Base-by-base conservation (phyloP, 805 yeast species). In the Teunomyces barrocoloradensis region DNA sequence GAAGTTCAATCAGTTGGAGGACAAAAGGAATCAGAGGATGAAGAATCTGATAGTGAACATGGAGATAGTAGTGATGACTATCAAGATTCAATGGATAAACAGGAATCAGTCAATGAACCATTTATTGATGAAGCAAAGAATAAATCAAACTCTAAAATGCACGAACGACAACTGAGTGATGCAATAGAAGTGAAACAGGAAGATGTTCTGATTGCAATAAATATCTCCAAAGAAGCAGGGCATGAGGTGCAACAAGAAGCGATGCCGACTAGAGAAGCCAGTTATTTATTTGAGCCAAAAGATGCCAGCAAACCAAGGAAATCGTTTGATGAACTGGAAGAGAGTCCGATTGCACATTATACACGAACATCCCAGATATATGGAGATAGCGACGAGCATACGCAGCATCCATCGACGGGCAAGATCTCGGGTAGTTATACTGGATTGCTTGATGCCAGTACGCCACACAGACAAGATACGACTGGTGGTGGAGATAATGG, bases 361-460 rank as follows among this genome's bases (percentile, higher is more conserved):
- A 48, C 51, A 6, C 25, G 49, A 23, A 32, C 49, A 2, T 45
- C 48, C n/a, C 44, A 42, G 13, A 23, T 23, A 12, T n/a, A 42
- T 41, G 27, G 20, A 20, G 38, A 23, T 12, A 36, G 38, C 7
- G 43, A 28, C 13, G 13, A 17, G 6, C 11, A 27, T 15, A 34
- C 17, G 11, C 18, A 12, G 43, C 18, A 17, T 18, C 32, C 21
- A 12, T 4, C 27, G 6, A 33, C 13, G 3, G 29, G 17, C 17
- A 40, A 41, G 29, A 15, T 50, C 11, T 52, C 55, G 15, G 55
- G 51, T 1, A 45, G 36, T 25, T 52, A 48, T 13, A 43, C 43
- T 30, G 53, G 43, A 6, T 37, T 50, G 13, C n/a, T 56, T 12
- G 57, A 53, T 18, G 44, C 57, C 6, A 54, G 58, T 33, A 56